These are phyloP conservation scores for Phytophthora citricola DNA, from an alignment of 352 stramenopile species.

Conservation along the genomic window DNA sequence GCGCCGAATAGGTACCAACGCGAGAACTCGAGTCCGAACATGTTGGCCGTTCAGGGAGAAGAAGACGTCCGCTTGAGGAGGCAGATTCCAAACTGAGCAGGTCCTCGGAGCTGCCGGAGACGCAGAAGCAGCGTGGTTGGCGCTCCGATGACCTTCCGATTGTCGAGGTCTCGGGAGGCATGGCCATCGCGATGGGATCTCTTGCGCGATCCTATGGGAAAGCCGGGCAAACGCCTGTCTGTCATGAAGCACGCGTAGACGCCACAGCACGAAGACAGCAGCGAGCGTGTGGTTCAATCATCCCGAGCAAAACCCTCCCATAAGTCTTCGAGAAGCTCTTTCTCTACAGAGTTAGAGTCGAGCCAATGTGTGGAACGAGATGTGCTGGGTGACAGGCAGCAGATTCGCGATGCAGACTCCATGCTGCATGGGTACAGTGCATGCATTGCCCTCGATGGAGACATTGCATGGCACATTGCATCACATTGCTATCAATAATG, in stretches of 20 bases:
- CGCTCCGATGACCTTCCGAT: slow-evolving; percentile 16
- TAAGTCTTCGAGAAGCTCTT: slow-evolving; percentile 12
- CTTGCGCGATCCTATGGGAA: slow-evolving; percentile 26
- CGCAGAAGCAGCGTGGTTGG: slow-evolving; percentile 18
- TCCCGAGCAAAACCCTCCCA: slow-evolving; percentile 16
- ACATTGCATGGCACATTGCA: not conserved
- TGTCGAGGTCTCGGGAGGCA: slow-evolving; percentile 19
- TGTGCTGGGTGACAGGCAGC: not conserved
- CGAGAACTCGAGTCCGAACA: slow-evolving; percentile 36
- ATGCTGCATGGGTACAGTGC: slow-evolving; percentile 1
- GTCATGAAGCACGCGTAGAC: slow-evolving; percentile 24
- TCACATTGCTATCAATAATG: not conserved
- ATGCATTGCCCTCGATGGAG: not conserved
- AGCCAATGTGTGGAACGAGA: slow-evolving; percentile 3
- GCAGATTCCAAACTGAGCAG: slow-evolving; percentile 38
- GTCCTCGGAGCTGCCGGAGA: not conserved
- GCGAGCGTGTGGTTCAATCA: slow-evolving; percentile 17
- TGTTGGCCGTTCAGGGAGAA: slow-evolving; percentile 8
- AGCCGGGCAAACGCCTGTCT: slow-evolving; percentile 32
- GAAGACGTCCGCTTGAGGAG: slow-evolving; percentile 17
- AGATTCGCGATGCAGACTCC: not conserved
- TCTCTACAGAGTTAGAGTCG: slow-evolving; percentile 26
- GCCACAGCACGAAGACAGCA: slow-evolving; percentile 15
- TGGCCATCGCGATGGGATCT: slow-evolving; percentile 22
- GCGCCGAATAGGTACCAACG: slow-evolving; percentile 76